phyloP scores from a whole-genome alignment of 306 rosid species.

The Dalbergia oliveri region DNA sequence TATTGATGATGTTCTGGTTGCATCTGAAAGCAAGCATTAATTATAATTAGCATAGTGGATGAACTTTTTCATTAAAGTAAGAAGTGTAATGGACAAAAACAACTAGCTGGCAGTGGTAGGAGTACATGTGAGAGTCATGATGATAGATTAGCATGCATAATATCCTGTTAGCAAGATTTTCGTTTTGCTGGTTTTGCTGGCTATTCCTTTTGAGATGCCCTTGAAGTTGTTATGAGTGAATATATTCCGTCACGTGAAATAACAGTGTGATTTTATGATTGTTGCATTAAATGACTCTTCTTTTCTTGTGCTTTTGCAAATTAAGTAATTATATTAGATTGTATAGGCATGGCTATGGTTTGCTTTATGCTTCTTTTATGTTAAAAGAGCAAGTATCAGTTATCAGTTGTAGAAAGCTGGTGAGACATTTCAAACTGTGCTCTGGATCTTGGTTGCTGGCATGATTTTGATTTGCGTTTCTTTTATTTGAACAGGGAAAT shows the following conservation, averaged over 20 bases:
- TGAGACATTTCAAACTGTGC: background rate
- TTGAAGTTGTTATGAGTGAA: conserved; percentile 6
- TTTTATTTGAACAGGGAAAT: conserved; percentile 68
- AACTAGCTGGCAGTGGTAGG: background rate
- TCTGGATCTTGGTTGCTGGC: background rate
- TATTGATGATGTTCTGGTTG: conserved; percentile 1
- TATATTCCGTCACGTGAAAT: conserved; percentile 1
- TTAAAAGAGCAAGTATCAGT: background rate
- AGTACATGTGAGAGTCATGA: conserved; percentile 14
- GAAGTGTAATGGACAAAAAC: background rate
- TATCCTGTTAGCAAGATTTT: conserved; percentile 2
- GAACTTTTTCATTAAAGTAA: background rate
- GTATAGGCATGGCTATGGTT: background rate
- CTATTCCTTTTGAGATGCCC: conserved; percentile 16
- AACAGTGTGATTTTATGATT: background rate
- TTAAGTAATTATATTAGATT: conserved; percentile 1
- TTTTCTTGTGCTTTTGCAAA: background rate
- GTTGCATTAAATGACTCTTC: conserved; percentile 4
- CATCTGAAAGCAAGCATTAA: conserved; percentile 8
- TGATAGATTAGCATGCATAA: conserved; percentile 13
- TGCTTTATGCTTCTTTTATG: background rate
- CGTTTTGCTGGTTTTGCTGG: conserved; percentile 18
- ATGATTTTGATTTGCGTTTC: conserved; percentile 35
- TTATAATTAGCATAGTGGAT: conserved; percentile 11
- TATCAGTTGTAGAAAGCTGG: conserved; percentile 4